Evolutionary conservation across 1,284 basidiomycete genomes (phyloP).

Genomic region (Pholiota adiposa): DNA sequence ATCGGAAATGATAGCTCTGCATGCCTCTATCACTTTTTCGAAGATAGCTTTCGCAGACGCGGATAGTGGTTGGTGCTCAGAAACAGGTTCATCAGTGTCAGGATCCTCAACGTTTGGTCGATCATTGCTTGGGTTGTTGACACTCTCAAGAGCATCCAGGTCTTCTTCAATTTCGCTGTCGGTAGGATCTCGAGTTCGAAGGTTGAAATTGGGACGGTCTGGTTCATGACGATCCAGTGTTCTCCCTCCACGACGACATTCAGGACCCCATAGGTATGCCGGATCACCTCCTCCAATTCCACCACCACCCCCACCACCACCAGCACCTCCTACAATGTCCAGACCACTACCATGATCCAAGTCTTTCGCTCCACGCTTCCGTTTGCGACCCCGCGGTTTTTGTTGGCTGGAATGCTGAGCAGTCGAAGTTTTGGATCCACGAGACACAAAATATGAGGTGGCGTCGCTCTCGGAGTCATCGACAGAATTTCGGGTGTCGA

Average conservation of each 20-base stretch:
- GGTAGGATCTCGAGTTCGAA: neutral
- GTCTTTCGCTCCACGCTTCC: too few species aligned
- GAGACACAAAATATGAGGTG: too few species aligned
- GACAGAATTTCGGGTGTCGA: too few species aligned
- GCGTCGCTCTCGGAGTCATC: too few species aligned
- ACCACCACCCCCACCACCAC: neutral
- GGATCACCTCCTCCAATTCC: neutral
- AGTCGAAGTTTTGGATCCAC: too few species aligned
- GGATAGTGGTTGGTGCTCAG: neutral
- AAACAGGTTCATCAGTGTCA: neutral
- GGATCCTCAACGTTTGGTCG: too few species aligned
- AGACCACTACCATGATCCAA: too few species aligned
- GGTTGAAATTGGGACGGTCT: neutral
- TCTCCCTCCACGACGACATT: neutral
- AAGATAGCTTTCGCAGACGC: neutral
- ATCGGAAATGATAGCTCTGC: neutral
- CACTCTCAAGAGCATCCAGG: neutral
- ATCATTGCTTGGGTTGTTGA: neutral
- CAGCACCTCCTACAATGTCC: slow-evolving; percentile 6
- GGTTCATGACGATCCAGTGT: neutral
- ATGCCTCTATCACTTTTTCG: neutral
- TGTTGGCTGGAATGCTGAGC: too few species aligned
- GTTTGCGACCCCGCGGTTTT: too few species aligned
- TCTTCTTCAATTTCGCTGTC: neutral
- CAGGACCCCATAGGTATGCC: neutral